Evolutionary conservation across 2,329 filamentous ascomycete genomes (phyloP), one percentile per base, ranked within the genome.

Genomic region (Aspergillus terreus): DNA sequence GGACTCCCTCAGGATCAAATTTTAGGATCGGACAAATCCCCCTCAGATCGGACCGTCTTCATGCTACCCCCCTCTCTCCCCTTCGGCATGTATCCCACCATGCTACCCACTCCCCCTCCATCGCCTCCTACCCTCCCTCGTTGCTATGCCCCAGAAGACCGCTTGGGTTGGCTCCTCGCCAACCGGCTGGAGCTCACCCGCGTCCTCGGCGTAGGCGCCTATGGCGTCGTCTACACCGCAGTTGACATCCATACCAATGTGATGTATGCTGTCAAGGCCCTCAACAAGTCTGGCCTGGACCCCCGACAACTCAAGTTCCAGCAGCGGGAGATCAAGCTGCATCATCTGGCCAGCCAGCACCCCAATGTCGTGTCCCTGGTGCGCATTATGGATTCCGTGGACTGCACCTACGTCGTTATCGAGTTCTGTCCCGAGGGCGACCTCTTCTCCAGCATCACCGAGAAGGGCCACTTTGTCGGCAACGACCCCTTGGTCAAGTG

Each of bases 381-480:
- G 62, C 92, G 94, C 79, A 96, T 97, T 67, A 84, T 97, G 77
- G 90, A 96, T 73, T 87, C 88, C 65, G 79, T 83, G 55, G 91
- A 96, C 71, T 96, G 91, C 80, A 95, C 92, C 58, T 97, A 90
- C 74, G 92, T 97, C 63, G 88, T 99, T 59, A 82, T 99, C 70
- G 94, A 99, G 73, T 97, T 92, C 73, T 97, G 92, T 76, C 90
- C 91, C 6, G 94, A 97, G 72, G 94, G 94, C 67, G 94, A 99
- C 71, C 76, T 99, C 58, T 99, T 99, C 76, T 87, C 88, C 71
- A 96, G 95, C 76, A 99, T 99, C 75, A 97, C 94, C 56, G 92
- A 97, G 74, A 84, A 88, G 66, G 89, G 91, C 69, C 89, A 90
- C 71, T 99, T 95, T 71, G 86, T 96, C 64, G 89, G 90, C 74